A percentile compares a stretch with the other conserved stretches of the same genome.
phyloP scores from a whole-genome alignment of 129 eudicot genomes.

The Ambrosia trifida region DNA sequence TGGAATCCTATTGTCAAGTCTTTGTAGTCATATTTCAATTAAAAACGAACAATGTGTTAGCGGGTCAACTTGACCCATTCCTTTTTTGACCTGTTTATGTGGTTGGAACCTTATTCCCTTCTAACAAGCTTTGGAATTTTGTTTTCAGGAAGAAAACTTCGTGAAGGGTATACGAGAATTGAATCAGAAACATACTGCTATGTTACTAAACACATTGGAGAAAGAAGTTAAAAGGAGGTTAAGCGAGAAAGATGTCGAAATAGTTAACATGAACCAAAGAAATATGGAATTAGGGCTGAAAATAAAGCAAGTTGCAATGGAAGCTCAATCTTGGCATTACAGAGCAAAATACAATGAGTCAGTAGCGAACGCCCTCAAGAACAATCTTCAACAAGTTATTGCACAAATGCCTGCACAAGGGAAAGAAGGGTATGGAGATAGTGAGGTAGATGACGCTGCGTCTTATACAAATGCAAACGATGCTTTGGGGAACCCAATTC shows the following conservation, averaged over 20 bases:
- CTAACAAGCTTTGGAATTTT: background rate
- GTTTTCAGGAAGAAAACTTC: constrained; percentile 49
- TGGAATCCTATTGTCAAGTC: background rate
- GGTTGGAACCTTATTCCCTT: background rate
- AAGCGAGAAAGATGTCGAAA: constrained; percentile 58
- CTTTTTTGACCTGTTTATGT: background rate
- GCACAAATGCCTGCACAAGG: constrained; percentile 41
- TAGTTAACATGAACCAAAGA: constrained; percentile 55
- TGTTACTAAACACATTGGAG: constrained; percentile 55
- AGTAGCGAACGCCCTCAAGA: constrained; percentile 51
- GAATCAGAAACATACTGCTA: constrained; percentile 51
- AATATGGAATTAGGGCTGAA: constrained; percentile 59
- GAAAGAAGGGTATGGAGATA: constrained; percentile 72
- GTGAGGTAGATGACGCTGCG: constrained; percentile 60
- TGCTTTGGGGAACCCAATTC: constrained; percentile 20
- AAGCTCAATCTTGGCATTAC: constrained; percentile 71
- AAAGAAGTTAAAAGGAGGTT: constrained; percentile 48
- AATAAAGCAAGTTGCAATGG: constrained; percentile 58
- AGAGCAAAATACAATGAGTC: constrained; percentile 79
- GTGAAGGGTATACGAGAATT: constrained; percentile 61
- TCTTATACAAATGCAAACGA: constrained; percentile 40
- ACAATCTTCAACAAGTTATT: constrained; percentile 63
- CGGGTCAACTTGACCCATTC: background rate
- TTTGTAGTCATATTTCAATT: background rate
- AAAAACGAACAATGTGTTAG: background rate